Evolutionary conservation across 345 rosid species (phyloP), one percentile per base, ranked within the genome.

Genomic region (Clarkia xantiana): DNA sequence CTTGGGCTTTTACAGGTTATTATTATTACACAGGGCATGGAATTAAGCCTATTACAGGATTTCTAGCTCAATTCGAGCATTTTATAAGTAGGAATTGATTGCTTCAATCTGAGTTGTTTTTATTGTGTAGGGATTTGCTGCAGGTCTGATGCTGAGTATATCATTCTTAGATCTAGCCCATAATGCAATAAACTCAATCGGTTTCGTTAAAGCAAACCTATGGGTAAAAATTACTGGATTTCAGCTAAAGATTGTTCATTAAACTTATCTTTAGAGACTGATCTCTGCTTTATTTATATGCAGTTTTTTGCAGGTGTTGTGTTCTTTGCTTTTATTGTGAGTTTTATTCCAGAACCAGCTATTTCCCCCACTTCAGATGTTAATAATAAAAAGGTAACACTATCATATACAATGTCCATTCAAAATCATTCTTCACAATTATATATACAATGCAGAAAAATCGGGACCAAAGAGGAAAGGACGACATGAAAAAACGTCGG

Each of bases 61-160:
- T 49, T 23, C 22, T 8, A 18, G 38, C 25, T 49, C 12, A 40
- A 25, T 25, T 20, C 22, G 52, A 29, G 53, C 68, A 52, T 45
- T 19, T 48, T 11, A 10, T 48, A 14, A 6, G n/a, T n/a, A n/a
- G n/a, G n/a, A n/a, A n/a, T n/a, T 40, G 13, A 38, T 40, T 14
- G 47, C 15, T 42, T 25, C 12, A 19, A 50, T 36, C 10, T 17
- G 51, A 14, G 36, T 18, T 53, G 38, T 14, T 41, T 9, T 20
- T 29, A 29, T 45, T 42, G 57, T 12, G 9, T 80, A 90, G 98
- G 98, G 96, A 45, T 91, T 91, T 78, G 98, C 98, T 49, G 81
- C 98, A 6, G 98, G 98, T 57, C 67, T 91, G 41, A 91, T 91
- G 98, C 76, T 91, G 71, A 81, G 98, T 70, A 91, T 91, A 61